Evolutionary conservation across 805 yeast genomes (phyloP).

Genomic region (Suhomyces sp.): DNA sequence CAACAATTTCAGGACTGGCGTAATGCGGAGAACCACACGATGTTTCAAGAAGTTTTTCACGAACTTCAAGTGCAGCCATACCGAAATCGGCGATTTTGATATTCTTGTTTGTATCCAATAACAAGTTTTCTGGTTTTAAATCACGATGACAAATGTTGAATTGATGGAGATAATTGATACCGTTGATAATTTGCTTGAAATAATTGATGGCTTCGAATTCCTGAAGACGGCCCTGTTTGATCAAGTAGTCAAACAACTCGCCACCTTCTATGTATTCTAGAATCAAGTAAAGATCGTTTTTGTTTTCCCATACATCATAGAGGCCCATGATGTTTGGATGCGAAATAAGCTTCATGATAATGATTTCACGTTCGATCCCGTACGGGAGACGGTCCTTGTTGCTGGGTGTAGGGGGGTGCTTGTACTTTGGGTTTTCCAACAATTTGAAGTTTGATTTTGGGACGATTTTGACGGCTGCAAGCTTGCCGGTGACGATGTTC

Average conservation of each 20-base stretch:
- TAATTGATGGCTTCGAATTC: slow-evolving; percentile 89
- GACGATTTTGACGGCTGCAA: slow-evolving; percentile 95
- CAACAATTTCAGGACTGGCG: slow-evolving; percentile 97
- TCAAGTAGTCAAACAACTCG: slow-evolving; percentile 87
- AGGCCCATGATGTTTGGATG: slow-evolving; percentile 78
- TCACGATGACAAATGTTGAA: slow-evolving; percentile 88
- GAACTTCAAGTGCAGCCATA: slow-evolving; percentile 94
- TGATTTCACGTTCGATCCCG: slow-evolving; percentile 84
- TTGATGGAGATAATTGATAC: slow-evolving; percentile 81
- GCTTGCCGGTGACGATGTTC: slow-evolving; percentile 77
- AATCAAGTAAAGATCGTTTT: slow-evolving; percentile 78
- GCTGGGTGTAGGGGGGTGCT: slow-evolving; percentile 32
- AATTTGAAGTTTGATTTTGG: slow-evolving; percentile 73
- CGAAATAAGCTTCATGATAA: slow-evolving; percentile 76
- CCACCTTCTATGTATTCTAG: slow-evolving; percentile 97
- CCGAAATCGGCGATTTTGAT: slow-evolving; percentile 98
- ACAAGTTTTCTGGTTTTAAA: slow-evolving; percentile 76
- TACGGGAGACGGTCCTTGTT: slow-evolving; percentile 62
- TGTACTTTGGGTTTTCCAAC: slow-evolving; percentile 47
- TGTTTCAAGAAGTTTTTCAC: slow-evolving; percentile 81
- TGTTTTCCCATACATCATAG: slow-evolving; percentile 87
- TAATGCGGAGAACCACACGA: slow-evolving; percentile 98
- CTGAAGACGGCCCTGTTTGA: slow-evolving; percentile 82
- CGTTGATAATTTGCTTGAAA: slow-evolving; percentile 81
- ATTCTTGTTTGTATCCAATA: slow-evolving; percentile 78